Conservation (phyloP, 2,329 filamentous ascomycete species). For the Westerdykella sp. region DNA sequence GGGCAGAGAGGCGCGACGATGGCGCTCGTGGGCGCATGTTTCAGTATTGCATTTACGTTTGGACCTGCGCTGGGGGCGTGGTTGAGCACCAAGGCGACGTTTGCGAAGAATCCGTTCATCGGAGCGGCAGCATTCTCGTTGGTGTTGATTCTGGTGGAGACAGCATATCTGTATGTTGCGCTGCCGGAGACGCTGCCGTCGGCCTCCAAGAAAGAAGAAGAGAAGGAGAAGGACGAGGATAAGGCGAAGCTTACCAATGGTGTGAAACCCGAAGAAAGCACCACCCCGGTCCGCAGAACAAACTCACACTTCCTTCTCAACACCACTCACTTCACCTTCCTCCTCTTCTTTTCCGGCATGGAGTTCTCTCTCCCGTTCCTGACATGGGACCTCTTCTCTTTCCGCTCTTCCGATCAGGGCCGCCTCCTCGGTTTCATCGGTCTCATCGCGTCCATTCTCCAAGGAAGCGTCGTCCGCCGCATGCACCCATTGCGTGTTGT, state of each 20-base stretch:
- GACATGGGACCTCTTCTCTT: constrained; percentile 89
- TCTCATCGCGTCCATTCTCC: constrained; percentile 82
- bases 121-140: constrained; percentile 86
- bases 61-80: constrained; percentile 87
- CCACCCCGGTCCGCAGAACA: constrained; percentile 47
- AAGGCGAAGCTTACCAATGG: constrained; percentile 4
- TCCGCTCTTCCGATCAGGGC: constrained; percentile 73
- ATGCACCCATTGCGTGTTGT: constrained; percentile 76
- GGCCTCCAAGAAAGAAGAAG: constrained; percentile 18
- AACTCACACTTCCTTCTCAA: constrained; percentile 84
- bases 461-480: constrained; percentile 83
- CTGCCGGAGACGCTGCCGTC: constrained; percentile 81
- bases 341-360: constrained; percentile 97
- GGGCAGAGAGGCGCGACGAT: constrained; percentile 81
- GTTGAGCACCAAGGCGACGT: constrained; percentile 67
- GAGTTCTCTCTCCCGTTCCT: constrained; percentile 97
- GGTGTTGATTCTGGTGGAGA: constrained; percentile 77
- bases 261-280: not conserved
- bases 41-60: constrained; percentile 95
- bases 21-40: constrained; percentile 93
- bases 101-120: constrained; percentile 87
- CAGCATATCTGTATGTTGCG: constrained; percentile 73
- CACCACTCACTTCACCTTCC: constrained; percentile 77
- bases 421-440: constrained; percentile 85
- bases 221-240: constrained; percentile 12